These are phyloP conservation scores for Catharanthus roseus DNA, from an alignment of 257 asterid genomes.

Conservation along the genomic window DNA sequence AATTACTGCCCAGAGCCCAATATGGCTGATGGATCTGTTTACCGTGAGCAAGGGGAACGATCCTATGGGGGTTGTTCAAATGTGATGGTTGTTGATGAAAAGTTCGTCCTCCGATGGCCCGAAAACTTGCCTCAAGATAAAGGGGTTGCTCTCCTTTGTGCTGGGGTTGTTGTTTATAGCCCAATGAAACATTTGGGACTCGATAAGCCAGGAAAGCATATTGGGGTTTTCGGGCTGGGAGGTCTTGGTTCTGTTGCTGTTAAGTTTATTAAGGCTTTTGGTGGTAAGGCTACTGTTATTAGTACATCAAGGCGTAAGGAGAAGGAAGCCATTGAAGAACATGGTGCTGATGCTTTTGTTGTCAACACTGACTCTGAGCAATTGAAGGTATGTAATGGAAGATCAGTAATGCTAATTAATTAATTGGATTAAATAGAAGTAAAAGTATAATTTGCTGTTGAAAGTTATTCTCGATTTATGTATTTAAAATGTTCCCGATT, in stretches of 20 bases:
- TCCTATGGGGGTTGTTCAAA: slow-evolving; percentile 1
- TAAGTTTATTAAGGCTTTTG: slow-evolving; percentile 45
- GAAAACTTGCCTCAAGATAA: slow-evolving; percentile 23
- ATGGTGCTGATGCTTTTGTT: background rate
- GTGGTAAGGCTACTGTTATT: slow-evolving; percentile 28
- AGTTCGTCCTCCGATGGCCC: slow-evolving; percentile 12
- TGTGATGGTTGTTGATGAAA: slow-evolving; percentile 34
- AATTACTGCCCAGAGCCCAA: slow-evolving; percentile 15
- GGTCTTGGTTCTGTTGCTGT: slow-evolving; percentile 46
- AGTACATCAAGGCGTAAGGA: background rate
- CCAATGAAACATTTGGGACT: slow-evolving; percentile 38
- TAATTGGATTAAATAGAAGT: no score
- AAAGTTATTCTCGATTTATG: no score
- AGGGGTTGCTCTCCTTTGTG: slow-evolving; percentile 43
- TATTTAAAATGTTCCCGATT: no score
- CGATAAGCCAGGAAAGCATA: slow-evolving; percentile 32
- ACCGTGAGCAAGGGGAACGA: background rate
- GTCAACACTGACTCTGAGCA: background rate
- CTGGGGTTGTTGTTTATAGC: slow-evolving; percentile 40
- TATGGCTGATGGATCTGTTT: background rate
- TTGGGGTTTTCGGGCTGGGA: slow-evolving; percentile 48
- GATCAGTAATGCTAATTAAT: no score
- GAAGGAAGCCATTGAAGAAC: background rate
- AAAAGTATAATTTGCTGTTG: no score
- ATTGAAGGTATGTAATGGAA: background rate